Base-by-base conservation (phyloP, 805 yeast species). In the Hanseniaspora pseudoguilliermondii region DNA sequence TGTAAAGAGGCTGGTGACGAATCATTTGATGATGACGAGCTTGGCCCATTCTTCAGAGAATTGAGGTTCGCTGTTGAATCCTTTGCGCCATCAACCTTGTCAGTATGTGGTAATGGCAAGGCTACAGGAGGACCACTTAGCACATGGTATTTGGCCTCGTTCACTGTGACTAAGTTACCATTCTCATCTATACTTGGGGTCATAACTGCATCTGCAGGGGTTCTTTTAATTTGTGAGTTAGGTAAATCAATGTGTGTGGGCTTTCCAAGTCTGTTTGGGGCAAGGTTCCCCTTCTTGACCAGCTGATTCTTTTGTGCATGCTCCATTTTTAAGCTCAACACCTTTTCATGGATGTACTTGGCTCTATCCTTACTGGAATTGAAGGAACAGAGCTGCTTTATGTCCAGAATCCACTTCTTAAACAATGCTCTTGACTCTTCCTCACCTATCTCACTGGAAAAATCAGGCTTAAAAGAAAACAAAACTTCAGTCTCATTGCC, bases 401-500 rank as follows among this genome's bases (percentile, higher is more conserved):
- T 66, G 63, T 81, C 84, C 32, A 72, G 74, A 38, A 71, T 67
- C 87, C 87, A 83, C 60, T 72, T 73, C 27, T 63, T 64, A 51
- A 75, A 75, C 52, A 78, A 78, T 38, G 67, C 71, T 16, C 44
- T 55, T 11, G 50, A 13, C 25, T 55, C 58, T 15, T 38, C 29
- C 16, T 55, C 58, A 32, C 47, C 61, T 66, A 29, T 70, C 71
- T 58, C 74, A 63, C 66, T 83, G 68, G 68, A 75, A 70, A 65
- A 77, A 16, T 58, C 55, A n/a, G 61, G 59, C 39, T 63, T 65
- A 56, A 69, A 67, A 1, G 61, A 59, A 66, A 70, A 66, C 29
- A 59, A 62, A 6, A 63, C 63, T 16, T 54, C 57, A 18, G 44
- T 29, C 21, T 48, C 51, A 38, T 38, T 34, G 35, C 42, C 21